phyloP scores from a whole-genome alignment of 192 early-diverging fungal genomes.

The Borealophlyctis nickersoniae region DNA sequence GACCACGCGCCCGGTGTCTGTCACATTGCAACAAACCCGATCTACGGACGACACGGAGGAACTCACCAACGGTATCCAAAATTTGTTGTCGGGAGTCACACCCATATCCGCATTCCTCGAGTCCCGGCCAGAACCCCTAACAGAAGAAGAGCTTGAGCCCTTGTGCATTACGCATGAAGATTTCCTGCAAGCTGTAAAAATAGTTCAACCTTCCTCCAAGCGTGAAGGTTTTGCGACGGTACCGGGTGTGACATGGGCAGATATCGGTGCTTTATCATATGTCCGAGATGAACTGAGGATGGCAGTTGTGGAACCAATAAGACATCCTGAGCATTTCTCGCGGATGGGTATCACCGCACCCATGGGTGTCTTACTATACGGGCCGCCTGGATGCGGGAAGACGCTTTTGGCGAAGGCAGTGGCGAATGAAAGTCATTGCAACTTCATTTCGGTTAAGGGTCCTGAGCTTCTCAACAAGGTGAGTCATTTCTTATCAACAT shows the following conservation, averaged over 20 bases:
- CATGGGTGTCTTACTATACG: conserved; percentile 93
- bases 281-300: conserved; percentile 92
- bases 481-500: too few species aligned
- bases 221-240: conserved; percentile 99
- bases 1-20: not conserved
- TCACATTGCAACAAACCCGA: conserved; percentile 10
- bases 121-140: conserved; percentile 70
- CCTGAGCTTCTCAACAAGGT: conserved; percentile 96
- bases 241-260: conserved; percentile 92
- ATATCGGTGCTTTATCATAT: conserved; percentile 84
- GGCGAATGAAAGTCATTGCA: conserved; percentile 94
- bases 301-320: conserved; percentile 95
- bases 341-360: conserved; percentile 86
- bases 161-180: conserved; percentile 80
- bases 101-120: conserved; percentile 74
- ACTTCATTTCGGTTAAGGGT: conserved; percentile 98
- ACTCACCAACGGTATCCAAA: conserved; percentile 30
- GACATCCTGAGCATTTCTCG: conserved; percentile 81
- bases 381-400: conserved; percentile 98
- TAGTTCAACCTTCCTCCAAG: conserved; percentile 95
- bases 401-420: conserved; percentile 97
- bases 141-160: conserved; percentile 74
- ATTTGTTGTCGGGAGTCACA: conserved; percentile 10
- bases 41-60: conserved; percentile 33
- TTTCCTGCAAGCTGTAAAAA: conserved; percentile 78